Conservation (phyloP, 192 early-diverging fungal genomes). For the Umbelopsis isabellina region DNA sequence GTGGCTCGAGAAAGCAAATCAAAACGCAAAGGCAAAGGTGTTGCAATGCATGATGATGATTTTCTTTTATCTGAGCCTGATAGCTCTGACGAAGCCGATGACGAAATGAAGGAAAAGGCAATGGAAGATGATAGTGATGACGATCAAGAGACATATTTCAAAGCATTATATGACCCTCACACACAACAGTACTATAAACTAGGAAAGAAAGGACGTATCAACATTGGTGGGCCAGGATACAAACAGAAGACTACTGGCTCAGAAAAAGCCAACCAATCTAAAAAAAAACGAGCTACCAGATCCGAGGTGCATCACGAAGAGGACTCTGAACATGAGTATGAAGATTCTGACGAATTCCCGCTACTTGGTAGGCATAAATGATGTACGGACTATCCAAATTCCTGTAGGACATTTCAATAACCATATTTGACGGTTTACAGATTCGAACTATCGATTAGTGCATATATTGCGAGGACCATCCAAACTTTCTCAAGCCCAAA, state of each 20-base stretch:
- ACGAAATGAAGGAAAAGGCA: background rate
- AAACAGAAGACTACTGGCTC: background rate
- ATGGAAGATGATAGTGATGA: background rate
- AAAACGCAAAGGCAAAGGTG: background rate
- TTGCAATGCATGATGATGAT: conserved; percentile 8
- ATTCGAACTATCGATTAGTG: conserved; percentile 20
- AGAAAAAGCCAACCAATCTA: background rate
- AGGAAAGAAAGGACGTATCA: background rate
- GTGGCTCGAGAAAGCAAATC: background rate
- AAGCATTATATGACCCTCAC: background rate
- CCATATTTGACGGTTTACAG: background rate
- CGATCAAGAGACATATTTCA: background rate
- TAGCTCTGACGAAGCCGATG: conserved; percentile 3
- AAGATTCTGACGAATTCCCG: background rate
- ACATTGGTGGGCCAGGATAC: conserved; percentile 1
- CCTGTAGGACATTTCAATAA: background rate
- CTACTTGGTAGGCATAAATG: background rate
- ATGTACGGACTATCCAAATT: background rate
- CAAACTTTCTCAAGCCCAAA: conserved; percentile 12
- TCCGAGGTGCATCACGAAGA: background rate
- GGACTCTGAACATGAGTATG: background rate
- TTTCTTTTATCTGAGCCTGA: background rate
- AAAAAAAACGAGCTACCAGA: background rate
- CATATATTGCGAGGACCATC: conserved; percentile 21
- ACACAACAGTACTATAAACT: background rate